Conservation (phyloP, 2,329 filamentous ascomycete species). For the Epichloe amarillans region DNA sequence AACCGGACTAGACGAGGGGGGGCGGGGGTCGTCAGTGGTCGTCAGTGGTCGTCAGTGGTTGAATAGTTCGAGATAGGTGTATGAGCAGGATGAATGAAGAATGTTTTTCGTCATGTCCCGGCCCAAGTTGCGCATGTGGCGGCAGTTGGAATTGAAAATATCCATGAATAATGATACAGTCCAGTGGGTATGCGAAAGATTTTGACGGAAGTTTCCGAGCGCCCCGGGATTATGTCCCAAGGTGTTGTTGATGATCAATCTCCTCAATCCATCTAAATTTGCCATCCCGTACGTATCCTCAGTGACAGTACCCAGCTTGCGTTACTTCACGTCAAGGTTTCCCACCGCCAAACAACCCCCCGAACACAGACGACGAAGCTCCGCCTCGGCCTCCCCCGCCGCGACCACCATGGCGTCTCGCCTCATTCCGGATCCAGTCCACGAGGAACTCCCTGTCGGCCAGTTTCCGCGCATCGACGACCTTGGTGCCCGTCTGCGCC, state of each 20-base stretch:
- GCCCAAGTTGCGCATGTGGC: too few species aligned
- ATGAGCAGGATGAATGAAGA: background rate
- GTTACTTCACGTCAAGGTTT: background rate
- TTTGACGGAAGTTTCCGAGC: too few species aligned
- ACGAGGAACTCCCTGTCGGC: slow-evolving; percentile 35
- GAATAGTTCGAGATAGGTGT: background rate
- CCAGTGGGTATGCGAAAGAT: too few species aligned
- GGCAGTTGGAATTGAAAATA: background rate
- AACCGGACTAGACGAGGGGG: background rate
- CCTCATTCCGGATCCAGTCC: slow-evolving; percentile 41
- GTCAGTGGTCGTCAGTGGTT: background rate
- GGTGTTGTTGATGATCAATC: too few species aligned
- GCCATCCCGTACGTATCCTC: too few species aligned
- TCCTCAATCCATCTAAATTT: too few species aligned
- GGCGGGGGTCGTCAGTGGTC: too few species aligned
- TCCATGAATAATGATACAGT: too few species aligned
- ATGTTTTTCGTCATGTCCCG: background rate
- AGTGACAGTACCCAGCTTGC: background rate
- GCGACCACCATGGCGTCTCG: slow-evolving; percentile 30
- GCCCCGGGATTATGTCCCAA: too few species aligned
- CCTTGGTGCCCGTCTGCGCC: slow-evolving; percentile 33
- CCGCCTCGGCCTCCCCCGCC: slow-evolving; percentile 26
- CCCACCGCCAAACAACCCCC: slow-evolving; percentile 28
- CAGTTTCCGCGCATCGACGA: slow-evolving; percentile 35
- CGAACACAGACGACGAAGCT: slow-evolving; percentile 17